Evolutionary conservation across 169 alveolate genomes (phyloP).

Genomic region (Plasmodium reichenowi): DNA sequence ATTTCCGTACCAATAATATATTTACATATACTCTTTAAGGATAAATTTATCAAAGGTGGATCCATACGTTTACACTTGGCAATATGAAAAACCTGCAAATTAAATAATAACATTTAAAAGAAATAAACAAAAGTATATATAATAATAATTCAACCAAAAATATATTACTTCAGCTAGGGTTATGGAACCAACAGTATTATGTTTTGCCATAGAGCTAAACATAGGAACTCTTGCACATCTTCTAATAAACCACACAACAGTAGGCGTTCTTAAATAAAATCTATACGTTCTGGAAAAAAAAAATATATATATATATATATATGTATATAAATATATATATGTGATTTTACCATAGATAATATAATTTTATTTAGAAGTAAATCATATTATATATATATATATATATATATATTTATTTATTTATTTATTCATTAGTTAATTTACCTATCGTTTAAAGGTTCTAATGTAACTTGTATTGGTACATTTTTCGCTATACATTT

Average conservation of each 20-base stretch:
- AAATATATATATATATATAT: not conserved
- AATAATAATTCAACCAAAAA: not conserved
- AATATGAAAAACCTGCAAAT: slow-evolving; percentile 87
- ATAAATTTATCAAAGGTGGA: slow-evolving; percentile 86
- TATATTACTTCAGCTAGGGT: slow-evolving; percentile 87
- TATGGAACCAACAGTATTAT: slow-evolving; percentile 89
- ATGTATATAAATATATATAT: too few species aligned
- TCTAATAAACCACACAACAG: slow-evolving; percentile 90
- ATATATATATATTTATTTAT: too few species aligned
- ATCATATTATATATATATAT: not conserved
- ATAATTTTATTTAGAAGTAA: too few species aligned
- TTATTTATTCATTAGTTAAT: not conserved
- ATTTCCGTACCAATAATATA: slow-evolving; percentile 78
- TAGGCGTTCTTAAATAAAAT: slow-evolving; percentile 90
- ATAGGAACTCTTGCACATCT: slow-evolving; percentile 91
- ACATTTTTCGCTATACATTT: slow-evolving; percentile 86
- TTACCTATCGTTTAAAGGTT: slow-evolving; percentile 86
- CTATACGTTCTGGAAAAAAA: slow-evolving; percentile 83
- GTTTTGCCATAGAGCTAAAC: slow-evolving; percentile 90
- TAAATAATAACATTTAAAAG: not conserved
- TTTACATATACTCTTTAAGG: slow-evolving; percentile 80
- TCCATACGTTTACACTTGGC: slow-evolving; percentile 91
- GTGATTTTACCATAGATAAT: too few species aligned
- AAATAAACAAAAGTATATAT: not conserved
- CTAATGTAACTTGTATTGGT: slow-evolving; percentile 90